Base-by-base conservation (phyloP, 306 rosid species). In the Comarum palustre region DNA sequence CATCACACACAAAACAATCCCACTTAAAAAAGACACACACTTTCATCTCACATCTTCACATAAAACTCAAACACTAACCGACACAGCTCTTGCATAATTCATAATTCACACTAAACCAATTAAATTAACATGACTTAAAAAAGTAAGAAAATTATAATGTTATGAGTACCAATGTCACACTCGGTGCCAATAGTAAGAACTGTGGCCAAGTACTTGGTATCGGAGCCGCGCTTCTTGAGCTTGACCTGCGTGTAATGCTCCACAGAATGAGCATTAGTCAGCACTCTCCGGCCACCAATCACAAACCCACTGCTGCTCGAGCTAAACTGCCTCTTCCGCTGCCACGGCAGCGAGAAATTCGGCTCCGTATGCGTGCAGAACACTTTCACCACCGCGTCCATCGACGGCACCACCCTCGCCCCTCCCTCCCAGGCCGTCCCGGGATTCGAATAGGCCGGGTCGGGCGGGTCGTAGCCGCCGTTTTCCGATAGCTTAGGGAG, bases 141-240 rank as follows among this genome's bases (percentile, higher is more conserved):
- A 16, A 10, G 7, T 55, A 25, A 25, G 8, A 4, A 6, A 57
- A 25, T 0, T 25, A 1, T 0, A 58, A 58, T 25, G 63, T 1
- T 0, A 13, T 29, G 65, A 0, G 68, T 86, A 86, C 90, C 90
- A 57, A 95, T 88, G 71, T 95, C 99, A 57, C 99, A 95, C 73
- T 91, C 97, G 0, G 99, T 91, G 74, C 99, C 99, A 68, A 95
- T 95, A 69, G 97, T 91, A n/a, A 95, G 92, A 11, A 95, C 99
- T 10, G 87, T 91, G 12, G 99, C 99, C 87, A 95, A 81, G 82
- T 87, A 95, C 82, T 95, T 91, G 0, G 96, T 95, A 70, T 95
- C 96, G 6, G 97, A 95, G 65, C 99, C 99, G 41, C 96, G 95
- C 82, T 95, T 95, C 85, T 95, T 95, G 64, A 95, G 91, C 87